A percentile compares a stretch with the other conserved stretches of the same genome.
Evolutionary conservation across 2,329 filamentous ascomycete species (phyloP).

Genomic region (Trichoderma gracile): DNA sequence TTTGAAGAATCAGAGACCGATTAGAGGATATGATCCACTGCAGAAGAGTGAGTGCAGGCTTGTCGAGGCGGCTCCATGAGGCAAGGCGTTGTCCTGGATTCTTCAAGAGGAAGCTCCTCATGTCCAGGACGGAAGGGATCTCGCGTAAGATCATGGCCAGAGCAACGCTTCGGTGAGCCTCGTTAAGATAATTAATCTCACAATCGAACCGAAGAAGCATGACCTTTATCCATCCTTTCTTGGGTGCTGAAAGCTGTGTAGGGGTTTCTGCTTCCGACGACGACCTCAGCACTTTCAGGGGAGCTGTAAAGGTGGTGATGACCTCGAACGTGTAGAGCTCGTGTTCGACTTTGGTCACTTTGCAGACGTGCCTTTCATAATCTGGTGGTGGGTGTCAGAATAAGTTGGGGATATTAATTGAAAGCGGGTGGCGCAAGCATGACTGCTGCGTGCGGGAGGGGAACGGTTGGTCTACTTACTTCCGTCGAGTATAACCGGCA

Average conservation of each 20-base stretch:
- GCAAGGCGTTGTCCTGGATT: conserved; percentile 45
- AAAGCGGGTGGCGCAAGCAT: not conserved
- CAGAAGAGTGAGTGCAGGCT: conserved; percentile 66
- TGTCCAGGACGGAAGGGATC: conserved; percentile 61
- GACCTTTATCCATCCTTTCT: conserved; percentile 27
- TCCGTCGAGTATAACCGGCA: conserved; percentile 1
- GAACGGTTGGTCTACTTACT: not conserved
- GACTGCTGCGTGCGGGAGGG: not conserved
- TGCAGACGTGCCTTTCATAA: conserved; percentile 20
- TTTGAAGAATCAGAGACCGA: conserved; percentile 79
- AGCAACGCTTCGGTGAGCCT: conserved; percentile 18
- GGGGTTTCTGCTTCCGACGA: not conserved
- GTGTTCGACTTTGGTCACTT: not conserved
- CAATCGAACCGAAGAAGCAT: conserved; percentile 32
- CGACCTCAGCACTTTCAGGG: not conserved
- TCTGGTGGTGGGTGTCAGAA: conserved; percentile 1
- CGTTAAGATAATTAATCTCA: conserved; percentile 32
- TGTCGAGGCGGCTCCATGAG: conserved; percentile 57
- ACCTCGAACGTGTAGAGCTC: conserved; percentile 4
- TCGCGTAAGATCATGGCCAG: conserved; percentile 54
- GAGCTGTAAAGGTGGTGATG: not conserved
- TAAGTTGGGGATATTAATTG: not conserved
- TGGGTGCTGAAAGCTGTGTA: conserved; percentile 18
- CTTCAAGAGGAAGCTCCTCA: conserved; percentile 52
- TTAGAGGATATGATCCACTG: conserved; percentile 92